Evolutionary conservation across 2,329 filamentous ascomycete genomes (phyloP).

Genomic region (Cordyceps fumosorosea): DNA sequence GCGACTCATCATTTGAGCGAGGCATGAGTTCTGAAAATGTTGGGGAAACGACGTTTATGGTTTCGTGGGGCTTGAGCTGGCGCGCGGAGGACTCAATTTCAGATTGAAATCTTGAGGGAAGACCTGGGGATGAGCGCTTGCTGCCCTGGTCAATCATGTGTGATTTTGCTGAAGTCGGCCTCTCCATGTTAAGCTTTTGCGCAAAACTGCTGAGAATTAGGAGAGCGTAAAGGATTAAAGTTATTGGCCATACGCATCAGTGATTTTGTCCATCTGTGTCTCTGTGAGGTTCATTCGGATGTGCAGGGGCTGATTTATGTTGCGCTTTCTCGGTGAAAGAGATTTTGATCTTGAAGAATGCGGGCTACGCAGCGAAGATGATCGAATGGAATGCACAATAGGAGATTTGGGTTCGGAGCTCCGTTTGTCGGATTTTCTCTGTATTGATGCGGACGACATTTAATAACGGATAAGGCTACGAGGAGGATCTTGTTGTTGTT

Average conservation of each 20-base stretch:
- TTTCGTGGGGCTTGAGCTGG: constrained; percentile 7
- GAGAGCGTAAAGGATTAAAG: not conserved
- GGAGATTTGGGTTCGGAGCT: constrained; percentile 1
- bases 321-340: constrained; percentile 29
- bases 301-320: constrained; percentile 33
- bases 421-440: not conserved
- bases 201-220: constrained; percentile 14
- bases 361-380: not conserved
- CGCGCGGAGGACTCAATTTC: not conserved
- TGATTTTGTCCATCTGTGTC: constrained; percentile 41
- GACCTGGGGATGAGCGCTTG: not conserved
- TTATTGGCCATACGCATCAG: constrained; percentile 33
- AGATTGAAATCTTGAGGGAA: not conserved
- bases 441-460: not conserved
- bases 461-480: not conserved
- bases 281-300: constrained; percentile 44
- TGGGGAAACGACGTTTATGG: constrained; percentile 17
- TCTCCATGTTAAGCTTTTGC: constrained; percentile 24
- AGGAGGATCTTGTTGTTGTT: not conserved
- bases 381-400: not conserved
- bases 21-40: constrained; percentile 29
- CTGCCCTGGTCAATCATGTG: constrained; percentile 15
- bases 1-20: constrained; percentile 14
- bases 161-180: constrained; percentile 8
- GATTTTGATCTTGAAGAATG: constrained; percentile 25